phyloP scores from a whole-genome alignment of 371 early-diverging fungal genomes.

The Mortierella sp. region DNA sequence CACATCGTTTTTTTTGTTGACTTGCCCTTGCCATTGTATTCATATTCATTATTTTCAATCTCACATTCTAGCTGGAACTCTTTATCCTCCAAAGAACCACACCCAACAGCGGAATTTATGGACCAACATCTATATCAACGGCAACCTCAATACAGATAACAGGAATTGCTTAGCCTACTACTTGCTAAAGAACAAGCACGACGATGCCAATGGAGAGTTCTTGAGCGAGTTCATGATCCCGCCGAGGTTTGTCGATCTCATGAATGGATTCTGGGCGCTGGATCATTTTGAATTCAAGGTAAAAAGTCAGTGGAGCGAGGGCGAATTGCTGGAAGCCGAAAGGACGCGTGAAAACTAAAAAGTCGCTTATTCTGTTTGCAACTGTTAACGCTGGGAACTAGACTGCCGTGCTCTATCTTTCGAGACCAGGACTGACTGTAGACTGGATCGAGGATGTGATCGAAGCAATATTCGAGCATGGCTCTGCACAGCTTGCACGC shows the following conservation, averaged over 20 bases:
- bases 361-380: too few relatives aligned
- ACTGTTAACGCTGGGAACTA: constrained; percentile 1
- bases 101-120: constrained; percentile 39
- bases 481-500: constrained; percentile 35
- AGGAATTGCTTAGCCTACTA: constrained; percentile 51
- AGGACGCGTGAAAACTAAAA: too few relatives aligned
- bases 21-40: neutral
- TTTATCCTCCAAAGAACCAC: constrained; percentile 45
- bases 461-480: constrained; percentile 28
- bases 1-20: neutral
- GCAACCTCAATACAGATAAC: constrained; percentile 38
- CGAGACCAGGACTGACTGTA: constrained; percentile 47
- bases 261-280: constrained; percentile 53
- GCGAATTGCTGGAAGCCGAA: too few relatives aligned
- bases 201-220: constrained; percentile 34
- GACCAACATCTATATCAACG: constrained; percentile 46
- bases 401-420: constrained; percentile 48
- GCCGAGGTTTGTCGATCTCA: constrained; percentile 46
- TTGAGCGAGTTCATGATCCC: constrained; percentile 41
- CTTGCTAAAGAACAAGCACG: constrained; percentile 40
- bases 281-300: constrained; percentile 54
- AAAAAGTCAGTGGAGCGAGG: too few relatives aligned
- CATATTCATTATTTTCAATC: neutral
- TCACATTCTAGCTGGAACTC: constrained; percentile 8
- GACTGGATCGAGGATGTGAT: constrained; percentile 55